phyloP scores from a whole-genome alignment of 2,329 filamentous ascomycete genomes.

The Neodidymelliopsis sp. region DNA sequence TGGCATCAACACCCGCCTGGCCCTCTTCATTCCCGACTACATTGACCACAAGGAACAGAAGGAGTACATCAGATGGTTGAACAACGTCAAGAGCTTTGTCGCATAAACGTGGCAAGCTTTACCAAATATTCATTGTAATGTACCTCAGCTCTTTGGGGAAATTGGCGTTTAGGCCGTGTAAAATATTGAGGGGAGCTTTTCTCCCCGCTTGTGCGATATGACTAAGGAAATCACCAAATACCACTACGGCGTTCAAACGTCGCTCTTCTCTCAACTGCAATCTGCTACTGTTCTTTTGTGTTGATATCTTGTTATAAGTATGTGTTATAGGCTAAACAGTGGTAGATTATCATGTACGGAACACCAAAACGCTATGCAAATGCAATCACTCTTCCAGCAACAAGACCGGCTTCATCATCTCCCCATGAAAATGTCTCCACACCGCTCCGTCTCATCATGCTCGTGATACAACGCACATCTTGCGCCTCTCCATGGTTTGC shows the following conservation, averaged over 20 bases:
- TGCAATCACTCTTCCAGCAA: not conserved
- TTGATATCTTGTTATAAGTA: not conserved
- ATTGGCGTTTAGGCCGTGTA: slow-evolving; percentile 36
- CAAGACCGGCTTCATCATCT: slow-evolving; percentile 20
- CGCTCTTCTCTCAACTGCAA: slow-evolving; percentile 6
- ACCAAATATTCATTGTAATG: slow-evolving; percentile 31
- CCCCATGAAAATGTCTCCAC: slow-evolving; percentile 43
- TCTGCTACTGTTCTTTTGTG: not conserved
- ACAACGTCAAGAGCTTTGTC: slow-evolving; percentile 84
- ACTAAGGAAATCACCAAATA: slow-evolving; percentile 3
- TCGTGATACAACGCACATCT: slow-evolving; percentile 49
- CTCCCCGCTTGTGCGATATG: slow-evolving; percentile 15
- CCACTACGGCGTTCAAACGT: slow-evolving; percentile 9
- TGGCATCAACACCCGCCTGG: slow-evolving; percentile 85
- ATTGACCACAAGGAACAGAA: slow-evolving; percentile 98
- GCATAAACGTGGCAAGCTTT: slow-evolving; percentile 54
- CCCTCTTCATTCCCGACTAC: slow-evolving; percentile 92
- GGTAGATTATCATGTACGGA: too few relatives aligned
- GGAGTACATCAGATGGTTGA: slow-evolving; percentile 92
- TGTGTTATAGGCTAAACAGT: not conserved
- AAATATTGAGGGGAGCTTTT: slow-evolving; percentile 26
- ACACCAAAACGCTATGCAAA: slow-evolving; percentile 13
- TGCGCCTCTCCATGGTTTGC: slow-evolving; percentile 49
- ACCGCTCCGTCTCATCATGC: slow-evolving; percentile 47
- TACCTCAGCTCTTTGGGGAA: slow-evolving; percentile 18